Evolutionary conservation across 78 protist species (phyloP), one percentile per base, ranked within the genome.

Genomic region (Diacronema lutheri): DNA sequence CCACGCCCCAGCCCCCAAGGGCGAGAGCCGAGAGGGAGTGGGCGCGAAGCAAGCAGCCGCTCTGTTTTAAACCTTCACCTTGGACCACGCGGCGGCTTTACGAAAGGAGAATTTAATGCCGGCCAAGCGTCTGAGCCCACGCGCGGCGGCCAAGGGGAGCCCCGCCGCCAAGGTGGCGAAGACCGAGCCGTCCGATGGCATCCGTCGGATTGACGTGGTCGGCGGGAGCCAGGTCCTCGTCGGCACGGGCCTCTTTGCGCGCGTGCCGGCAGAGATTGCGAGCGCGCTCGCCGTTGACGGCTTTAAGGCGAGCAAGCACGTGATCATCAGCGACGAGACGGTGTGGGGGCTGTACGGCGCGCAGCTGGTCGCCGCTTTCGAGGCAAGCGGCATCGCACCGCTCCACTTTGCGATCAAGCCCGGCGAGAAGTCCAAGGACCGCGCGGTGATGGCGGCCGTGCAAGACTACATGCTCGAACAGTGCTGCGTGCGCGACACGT

Each of bases 401-500:
- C 61, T 82, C 35, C 6, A 64, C 19, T 56, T 64, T 26, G 31
- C 11, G 68, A 14, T 91, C 38, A 50, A 61, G 25, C 83, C 91
- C 13, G 93, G 93, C 35, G 95, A 92, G 84, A 29, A 9, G 31
- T 14, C 72, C 50, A 92, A 92, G 85, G 14, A 57, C 81, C 83
- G 95, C 37, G 38, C 0, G 37, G 37, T 38, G 26, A 92, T 90
- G 81, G 90, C 9, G 50, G 74, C 10, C 57, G 38, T 93, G 33
- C 94, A 93, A 62, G 94, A 93, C 88, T 91, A 77, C 88, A 60
- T 91, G 90, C 80, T 91, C 16, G 35, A 3, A 35, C 25, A 77
- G 41, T 83, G 81, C 26, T 89, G 91, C 83, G 38, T 46, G 56
- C 82, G 88, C 26, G 91, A 81, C 69, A 76, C 88, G 29, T 66